These are phyloP conservation scores for Viola pubescens DNA, from an alignment of 441 rosid species.

Conservation along the genomic window DNA sequence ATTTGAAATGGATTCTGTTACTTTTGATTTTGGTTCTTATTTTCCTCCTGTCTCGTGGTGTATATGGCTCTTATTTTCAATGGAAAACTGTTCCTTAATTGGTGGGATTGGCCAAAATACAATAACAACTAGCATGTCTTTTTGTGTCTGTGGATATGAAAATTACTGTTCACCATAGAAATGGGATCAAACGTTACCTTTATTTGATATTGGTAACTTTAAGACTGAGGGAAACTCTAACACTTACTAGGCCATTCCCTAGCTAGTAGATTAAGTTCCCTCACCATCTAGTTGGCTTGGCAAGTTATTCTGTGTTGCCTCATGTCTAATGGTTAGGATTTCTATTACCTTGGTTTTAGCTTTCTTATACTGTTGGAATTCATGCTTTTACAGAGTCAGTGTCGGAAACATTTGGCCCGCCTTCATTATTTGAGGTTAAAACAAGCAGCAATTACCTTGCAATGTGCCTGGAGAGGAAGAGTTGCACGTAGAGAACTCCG, in stretches of 20 bases:
- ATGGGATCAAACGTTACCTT: slow-evolving; percentile 6
- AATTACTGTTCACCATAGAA: neutral
- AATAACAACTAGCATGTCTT: neutral
- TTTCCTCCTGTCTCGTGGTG: too few species aligned
- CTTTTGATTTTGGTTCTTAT: slow-evolving; percentile 1
- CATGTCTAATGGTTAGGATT: neutral
- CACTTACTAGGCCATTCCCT: too few species aligned
- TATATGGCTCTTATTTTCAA: too few species aligned
- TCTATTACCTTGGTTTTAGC: neutral
- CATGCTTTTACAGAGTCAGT: slow-evolving; percentile 48
- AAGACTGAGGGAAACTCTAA: neutral
- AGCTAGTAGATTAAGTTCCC: too few species aligned
- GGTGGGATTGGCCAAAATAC: too few species aligned
- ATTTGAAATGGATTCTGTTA: slow-evolving; percentile 6
- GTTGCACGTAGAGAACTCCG: slow-evolving; percentile 65
- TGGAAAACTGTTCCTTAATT: too few species aligned
- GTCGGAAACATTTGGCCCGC: slow-evolving; percentile 46
- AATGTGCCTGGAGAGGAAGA: slow-evolving; percentile 77
- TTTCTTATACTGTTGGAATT: slow-evolving; percentile 4
- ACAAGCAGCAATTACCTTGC: slow-evolving; percentile 56
- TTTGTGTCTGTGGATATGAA: neutral
- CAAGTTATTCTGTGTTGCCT: too few species aligned
- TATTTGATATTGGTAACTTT: neutral
- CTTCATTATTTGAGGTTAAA: slow-evolving; percentile 38
- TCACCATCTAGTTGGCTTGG: too few species aligned